These are phyloP conservation scores for Pseudonectria buxi DNA, from an alignment of 2,329 filamentous ascomycete genomes.

Conservation along the genomic window DNA sequence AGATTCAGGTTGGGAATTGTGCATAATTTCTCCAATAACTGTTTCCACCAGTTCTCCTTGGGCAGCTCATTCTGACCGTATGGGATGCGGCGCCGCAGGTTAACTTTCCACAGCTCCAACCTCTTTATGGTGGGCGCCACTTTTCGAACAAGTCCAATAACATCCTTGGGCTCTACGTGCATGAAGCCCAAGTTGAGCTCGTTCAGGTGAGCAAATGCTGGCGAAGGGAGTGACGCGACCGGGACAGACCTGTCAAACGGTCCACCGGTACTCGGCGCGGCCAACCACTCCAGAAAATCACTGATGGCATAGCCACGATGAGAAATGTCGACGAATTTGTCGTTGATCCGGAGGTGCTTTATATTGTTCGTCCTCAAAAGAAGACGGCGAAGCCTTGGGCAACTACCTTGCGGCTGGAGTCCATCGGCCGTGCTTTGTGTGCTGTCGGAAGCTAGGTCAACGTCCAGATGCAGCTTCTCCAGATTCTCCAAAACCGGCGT, in stretches of 20 bases:
- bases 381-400: constrained; percentile 17
- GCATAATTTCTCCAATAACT: constrained; percentile 30
- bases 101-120: constrained; percentile 41
- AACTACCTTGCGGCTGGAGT: not conserved
- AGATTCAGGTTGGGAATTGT: constrained; percentile 27
- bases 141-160: constrained; percentile 33
- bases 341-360: constrained; percentile 47
- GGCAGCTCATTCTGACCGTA: not conserved
- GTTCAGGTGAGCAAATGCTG: constrained; percentile 29
- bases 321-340: constrained; percentile 1
- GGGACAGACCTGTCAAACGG: not conserved
- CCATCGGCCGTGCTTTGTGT: too few relatives aligned
- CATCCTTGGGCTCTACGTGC: constrained; percentile 17
- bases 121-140: constrained; percentile 36
- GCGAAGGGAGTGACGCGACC: constrained; percentile 10
- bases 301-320: constrained; percentile 12
- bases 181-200: constrained; percentile 39
- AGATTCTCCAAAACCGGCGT: constrained; percentile 38
- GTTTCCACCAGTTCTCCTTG: constrained; percentile 32
- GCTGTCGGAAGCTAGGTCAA: constrained; percentile 11
- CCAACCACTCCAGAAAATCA: constrained; percentile 35
- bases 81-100: constrained; percentile 14
- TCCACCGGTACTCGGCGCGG: constrained; percentile 4
- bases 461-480: constrained; percentile 33
- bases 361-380: constrained; percentile 31